Conservation (phyloP, 441 rosid genomes). For the Rhodomyrtus psidioides region DNA sequence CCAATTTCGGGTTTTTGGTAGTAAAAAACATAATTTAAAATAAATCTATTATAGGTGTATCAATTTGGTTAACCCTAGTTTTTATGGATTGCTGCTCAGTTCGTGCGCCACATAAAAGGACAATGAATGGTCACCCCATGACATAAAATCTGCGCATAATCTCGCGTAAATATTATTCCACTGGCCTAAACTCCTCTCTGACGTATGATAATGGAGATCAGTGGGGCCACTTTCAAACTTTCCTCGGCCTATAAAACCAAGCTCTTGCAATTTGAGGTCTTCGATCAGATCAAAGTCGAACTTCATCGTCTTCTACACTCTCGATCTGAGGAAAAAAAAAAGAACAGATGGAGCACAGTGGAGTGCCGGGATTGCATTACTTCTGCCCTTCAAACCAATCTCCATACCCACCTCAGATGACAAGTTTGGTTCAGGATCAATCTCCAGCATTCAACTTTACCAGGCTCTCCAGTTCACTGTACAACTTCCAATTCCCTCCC, state of each 20-base stretch:
- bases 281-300: not conserved
- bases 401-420: not conserved
- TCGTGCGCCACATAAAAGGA: not conserved
- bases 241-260: not conserved
- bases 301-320: not conserved
- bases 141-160: not conserved
- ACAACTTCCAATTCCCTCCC: not conserved
- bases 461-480: not conserved
- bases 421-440: not conserved
- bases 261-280: not conserved
- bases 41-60: too few species aligned
- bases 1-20: too few species aligned
- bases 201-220: not conserved
- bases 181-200: not conserved
- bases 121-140: not conserved
- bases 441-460: not conserved
- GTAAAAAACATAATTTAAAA: too few species aligned
- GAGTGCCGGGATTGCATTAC: not conserved
- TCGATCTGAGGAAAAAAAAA: not conserved
- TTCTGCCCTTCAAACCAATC: not conserved
- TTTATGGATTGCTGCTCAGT: not conserved
- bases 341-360: not conserved
- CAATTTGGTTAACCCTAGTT: not conserved
- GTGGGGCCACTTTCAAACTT: not conserved
- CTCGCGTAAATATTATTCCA: not conserved